phyloP scores from a whole-genome alignment of 2,329 filamentous ascomycete species.

The Claviceps capensis region DNA sequence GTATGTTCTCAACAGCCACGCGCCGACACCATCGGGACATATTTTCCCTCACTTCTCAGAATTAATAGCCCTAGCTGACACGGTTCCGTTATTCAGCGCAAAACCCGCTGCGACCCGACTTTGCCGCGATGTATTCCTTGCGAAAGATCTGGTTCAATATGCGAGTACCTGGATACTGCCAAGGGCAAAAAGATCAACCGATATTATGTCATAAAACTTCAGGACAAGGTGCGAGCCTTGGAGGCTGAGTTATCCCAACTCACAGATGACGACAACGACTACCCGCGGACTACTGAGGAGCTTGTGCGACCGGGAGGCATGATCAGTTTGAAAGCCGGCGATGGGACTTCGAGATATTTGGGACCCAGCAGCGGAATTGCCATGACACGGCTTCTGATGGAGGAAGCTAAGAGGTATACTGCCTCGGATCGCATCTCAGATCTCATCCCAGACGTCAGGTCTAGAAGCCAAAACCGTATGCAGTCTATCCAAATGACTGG shows the following conservation, averaged over 20 bases:
- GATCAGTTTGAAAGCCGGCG: slow-evolving; percentile 70
- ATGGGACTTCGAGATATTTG: slow-evolving; percentile 77
- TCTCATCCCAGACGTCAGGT: slow-evolving; percentile 64
- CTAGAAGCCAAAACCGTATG: slow-evolving; percentile 39
- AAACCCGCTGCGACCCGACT: slow-evolving; percentile 89
- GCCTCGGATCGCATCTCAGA: slow-evolving; percentile 85
- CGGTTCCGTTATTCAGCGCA: slow-evolving; percentile 45
- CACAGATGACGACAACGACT: slow-evolving; percentile 61
- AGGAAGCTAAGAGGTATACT: slow-evolving; percentile 87
- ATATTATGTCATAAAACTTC: slow-evolving; percentile 82
- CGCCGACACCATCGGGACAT: not conserved
- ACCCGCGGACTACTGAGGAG: slow-evolving; percentile 61
- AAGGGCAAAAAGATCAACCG: slow-evolving; percentile 78
- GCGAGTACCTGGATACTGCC: slow-evolving; percentile 88
- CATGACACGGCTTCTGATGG: slow-evolving; percentile 90
- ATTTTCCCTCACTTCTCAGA: not conserved
- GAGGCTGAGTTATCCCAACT: slow-evolving; percentile 70
- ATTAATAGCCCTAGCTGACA: not conserved
- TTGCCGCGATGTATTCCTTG: slow-evolving; percentile 86
- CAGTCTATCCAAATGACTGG: slow-evolving; percentile 43
- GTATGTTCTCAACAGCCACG: slow-evolving; percentile 29
- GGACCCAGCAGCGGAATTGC: slow-evolving; percentile 92
- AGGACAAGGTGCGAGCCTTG: slow-evolving; percentile 70
- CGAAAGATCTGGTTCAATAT: slow-evolving; percentile 78
- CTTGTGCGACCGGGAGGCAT: slow-evolving; percentile 78